Evolutionary conservation across 768 basidiomycete species (phyloP).

Genomic region (Termitomyces sp.): DNA sequence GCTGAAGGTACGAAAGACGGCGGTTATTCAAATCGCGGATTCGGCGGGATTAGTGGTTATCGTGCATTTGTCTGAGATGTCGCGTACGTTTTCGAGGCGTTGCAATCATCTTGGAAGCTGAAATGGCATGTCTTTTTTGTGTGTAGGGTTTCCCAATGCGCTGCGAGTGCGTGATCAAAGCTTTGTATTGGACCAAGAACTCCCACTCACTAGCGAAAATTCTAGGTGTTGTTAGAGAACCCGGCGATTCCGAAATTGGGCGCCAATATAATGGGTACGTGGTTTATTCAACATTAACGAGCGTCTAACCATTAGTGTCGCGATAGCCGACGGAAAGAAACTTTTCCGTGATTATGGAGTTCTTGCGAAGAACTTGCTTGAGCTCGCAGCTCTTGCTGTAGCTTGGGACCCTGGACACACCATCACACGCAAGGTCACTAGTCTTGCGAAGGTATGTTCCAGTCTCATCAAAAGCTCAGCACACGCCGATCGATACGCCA

Average conservation of each 20-base stretch:
- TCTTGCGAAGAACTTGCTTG: constrained; percentile 27
- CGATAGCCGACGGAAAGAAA: constrained; percentile 31
- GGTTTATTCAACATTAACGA: neutral
- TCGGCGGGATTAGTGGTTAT: constrained; percentile 25
- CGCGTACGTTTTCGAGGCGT: constrained; percentile 16
- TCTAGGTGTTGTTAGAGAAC: constrained; percentile 26
- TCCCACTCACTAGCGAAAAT: neutral
- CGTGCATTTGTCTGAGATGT: constrained; percentile 25
- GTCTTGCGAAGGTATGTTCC: constrained; percentile 26
- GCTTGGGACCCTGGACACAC: constrained; percentile 23
- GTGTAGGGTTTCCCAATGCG: constrained; percentile 25
- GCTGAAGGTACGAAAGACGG: constrained; percentile 17
- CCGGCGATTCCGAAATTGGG: constrained; percentile 25
- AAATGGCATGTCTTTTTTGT: neutral
- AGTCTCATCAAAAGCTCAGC: neutral
- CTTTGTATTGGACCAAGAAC: too few species aligned
- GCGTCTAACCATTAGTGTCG: neutral
- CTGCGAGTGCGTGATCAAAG: constrained; percentile 16
- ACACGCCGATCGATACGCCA: neutral
- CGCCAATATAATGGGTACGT: constrained; percentile 28
- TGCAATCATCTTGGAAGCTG: neutral
- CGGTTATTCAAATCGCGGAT: constrained; percentile 29
- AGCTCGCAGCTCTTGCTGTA: constrained; percentile 27
- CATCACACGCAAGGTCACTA: constrained; percentile 23
- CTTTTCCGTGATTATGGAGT: constrained; percentile 34